phyloP scores from a whole-genome alignment of 2,329 filamentous ascomycete genomes.

The Pyrenophora teres region DNA sequence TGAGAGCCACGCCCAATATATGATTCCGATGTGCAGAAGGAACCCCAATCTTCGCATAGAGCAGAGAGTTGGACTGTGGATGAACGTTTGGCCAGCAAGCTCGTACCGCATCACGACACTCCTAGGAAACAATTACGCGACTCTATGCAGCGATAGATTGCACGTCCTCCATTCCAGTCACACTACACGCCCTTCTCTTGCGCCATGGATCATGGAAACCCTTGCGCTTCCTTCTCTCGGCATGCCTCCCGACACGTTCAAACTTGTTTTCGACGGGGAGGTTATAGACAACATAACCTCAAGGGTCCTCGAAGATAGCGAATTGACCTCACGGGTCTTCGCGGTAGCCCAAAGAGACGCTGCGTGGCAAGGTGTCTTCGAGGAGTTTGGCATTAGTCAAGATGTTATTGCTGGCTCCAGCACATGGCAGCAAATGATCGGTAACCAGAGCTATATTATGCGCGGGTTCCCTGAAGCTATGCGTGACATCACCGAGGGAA shows the following conservation, averaged over 20 bases:
- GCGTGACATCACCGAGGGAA: no score
- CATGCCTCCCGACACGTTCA: conserved; percentile 14
- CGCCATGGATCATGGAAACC: conserved; percentile 12
- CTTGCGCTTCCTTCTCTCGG: conserved; percentile 2
- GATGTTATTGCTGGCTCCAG: no score
- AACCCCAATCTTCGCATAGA: conserved; percentile 8
- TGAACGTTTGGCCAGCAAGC: background rate
- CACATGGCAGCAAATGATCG: no score
- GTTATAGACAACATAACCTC: background rate
- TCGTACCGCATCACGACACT: background rate
- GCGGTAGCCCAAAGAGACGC: background rate
- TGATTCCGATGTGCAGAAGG: conserved; percentile 8
- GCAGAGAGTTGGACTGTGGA: conserved; percentile 3
- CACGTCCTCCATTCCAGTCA: background rate
- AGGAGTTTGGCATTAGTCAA: no score
- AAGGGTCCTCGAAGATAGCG: background rate
- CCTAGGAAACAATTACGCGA: no score
- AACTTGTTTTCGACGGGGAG: conserved; percentile 11
- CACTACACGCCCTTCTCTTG: background rate
- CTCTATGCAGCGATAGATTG: background rate
- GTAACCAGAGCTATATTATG: no score
- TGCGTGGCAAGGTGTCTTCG: background rate
- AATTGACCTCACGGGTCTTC: background rate
- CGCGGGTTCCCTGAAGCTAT: no score
- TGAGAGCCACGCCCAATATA: conserved; percentile 7